phyloP scores from a whole-genome alignment of 225 moss, liverwort and hornwort species.

The Pseudisothecium myosuroides region DNA sequence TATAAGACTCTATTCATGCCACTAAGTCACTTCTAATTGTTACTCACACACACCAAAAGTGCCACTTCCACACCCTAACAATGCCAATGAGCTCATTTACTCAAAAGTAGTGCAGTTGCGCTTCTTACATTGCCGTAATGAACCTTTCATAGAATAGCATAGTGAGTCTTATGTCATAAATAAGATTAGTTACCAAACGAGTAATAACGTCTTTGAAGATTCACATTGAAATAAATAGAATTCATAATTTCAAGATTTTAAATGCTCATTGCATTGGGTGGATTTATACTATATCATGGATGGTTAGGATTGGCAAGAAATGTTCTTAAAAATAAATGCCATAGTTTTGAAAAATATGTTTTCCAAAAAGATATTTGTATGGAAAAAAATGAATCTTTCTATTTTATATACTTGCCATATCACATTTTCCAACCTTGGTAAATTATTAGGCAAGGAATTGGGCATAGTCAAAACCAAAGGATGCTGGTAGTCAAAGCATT shows the following conservation, averaged over 20 bases:
- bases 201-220: not conserved
- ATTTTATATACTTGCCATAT: too few species aligned
- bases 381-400: too few species aligned
- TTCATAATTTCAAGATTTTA: not conserved
- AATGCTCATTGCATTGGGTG: not conserved
- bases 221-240: not conserved
- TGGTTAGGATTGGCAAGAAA: too few species aligned
- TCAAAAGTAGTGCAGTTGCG: not conserved
- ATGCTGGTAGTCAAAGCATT: too few species aligned
- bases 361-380: too few species aligned
- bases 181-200: fast-evolving
- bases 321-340: too few species aligned
- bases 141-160: not conserved
- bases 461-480: too few species aligned
- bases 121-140: not conserved
- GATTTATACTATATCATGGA: too few species aligned
- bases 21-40: not conserved
- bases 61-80: not conserved
- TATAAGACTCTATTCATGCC: not conserved
- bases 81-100: not conserved
- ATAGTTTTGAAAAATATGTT: too few species aligned
- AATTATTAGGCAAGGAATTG: too few species aligned
- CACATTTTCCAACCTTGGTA: too few species aligned
- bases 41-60: not conserved
- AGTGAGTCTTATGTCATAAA: not conserved